A percentile compares a stretch with the other conserved stretches of the same genome.
Conservation (phyloP, 1,139 yeast genomes). For the Blastobotrys persicus region DNA sequence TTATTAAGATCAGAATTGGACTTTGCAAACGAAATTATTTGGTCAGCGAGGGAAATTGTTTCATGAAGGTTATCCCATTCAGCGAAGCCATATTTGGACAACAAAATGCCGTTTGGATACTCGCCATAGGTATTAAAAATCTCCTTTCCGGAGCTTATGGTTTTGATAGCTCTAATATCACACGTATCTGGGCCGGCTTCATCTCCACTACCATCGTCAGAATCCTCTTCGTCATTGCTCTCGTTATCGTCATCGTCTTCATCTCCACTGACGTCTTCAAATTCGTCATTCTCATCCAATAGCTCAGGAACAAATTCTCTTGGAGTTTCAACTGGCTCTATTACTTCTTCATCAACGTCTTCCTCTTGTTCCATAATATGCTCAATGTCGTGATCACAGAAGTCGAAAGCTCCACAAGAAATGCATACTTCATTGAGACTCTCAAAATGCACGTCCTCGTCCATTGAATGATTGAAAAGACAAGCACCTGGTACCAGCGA, state of each 20-base stretch:
- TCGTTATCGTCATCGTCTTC: constrained; percentile 30
- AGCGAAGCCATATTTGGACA: constrained; percentile 77
- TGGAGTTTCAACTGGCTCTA: constrained; percentile 21
- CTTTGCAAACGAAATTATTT: constrained; percentile 47
- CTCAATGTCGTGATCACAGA: constrained; percentile 36
- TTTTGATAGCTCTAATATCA: constrained; percentile 42
- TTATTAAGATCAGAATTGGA: constrained; percentile 36
- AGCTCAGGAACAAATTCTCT: constrained; percentile 10
- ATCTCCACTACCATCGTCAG: constrained; percentile 38
- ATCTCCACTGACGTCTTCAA: constrained; percentile 26
- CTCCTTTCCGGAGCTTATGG: constrained; percentile 52
- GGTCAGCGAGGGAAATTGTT: constrained; percentile 54
- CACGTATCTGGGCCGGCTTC: constrained; percentile 34
- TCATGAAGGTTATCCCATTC: constrained; percentile 56
- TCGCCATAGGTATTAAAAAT: constrained; percentile 79
- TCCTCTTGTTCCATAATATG: constrained; percentile 26
- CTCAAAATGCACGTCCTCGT: constrained; percentile 66
- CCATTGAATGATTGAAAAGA: constrained; percentile 70
- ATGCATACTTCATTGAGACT: constrained; percentile 69
- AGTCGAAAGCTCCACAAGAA: constrained; percentile 60
- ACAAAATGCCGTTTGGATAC: constrained; percentile 58
- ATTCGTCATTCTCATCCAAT: constrained; percentile 30
- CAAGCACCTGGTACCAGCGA: constrained; percentile 91
- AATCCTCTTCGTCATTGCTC: constrained; percentile 27
- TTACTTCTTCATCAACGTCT: constrained; percentile 21